Evolutionary conservation across 192 early-diverging fungal species (phyloP).

Genomic region (Diversispora epigaea): DNA sequence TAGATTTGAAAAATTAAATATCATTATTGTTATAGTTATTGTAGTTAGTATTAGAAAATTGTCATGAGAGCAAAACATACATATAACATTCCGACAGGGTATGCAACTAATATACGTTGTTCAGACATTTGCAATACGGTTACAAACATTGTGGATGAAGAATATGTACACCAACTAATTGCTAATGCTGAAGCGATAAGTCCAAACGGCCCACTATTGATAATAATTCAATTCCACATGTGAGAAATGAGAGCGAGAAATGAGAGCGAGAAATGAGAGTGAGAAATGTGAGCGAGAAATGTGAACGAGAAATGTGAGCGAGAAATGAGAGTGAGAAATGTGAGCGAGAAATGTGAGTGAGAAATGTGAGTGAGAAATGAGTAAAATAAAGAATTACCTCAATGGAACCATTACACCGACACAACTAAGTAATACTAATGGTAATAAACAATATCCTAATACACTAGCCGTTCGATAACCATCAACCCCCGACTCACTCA

Average conservation of each 20-base stretch:
- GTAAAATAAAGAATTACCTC: constrained; percentile 48
- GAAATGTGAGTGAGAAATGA: not conserved
- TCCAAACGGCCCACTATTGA: constrained; percentile 55
- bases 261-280: not conserved
- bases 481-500: constrained; percentile 88
- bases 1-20: no score
- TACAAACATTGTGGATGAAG: constrained; percentile 92
- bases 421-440: constrained; percentile 88
- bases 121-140: constrained; percentile 88
- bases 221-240: not conserved
- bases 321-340: not conserved
- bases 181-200: constrained; percentile 64
- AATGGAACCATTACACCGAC: constrained; percentile 68
- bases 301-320: not conserved
- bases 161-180: constrained; percentile 93
- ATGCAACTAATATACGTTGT: constrained; percentile 91
- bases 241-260: no score
- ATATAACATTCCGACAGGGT: constrained; percentile 91
- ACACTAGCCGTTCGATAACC: constrained; percentile 87
- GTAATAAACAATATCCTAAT: constrained; percentile 94
- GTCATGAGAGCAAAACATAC: constrained; percentile 92
- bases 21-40: no score
- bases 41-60: constrained; percentile 72
- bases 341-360: not conserved
- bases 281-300: not conserved